Conservation (phyloP, 2,329 filamentous ascomycete genomes). For the Cytospora leucostoma region DNA sequence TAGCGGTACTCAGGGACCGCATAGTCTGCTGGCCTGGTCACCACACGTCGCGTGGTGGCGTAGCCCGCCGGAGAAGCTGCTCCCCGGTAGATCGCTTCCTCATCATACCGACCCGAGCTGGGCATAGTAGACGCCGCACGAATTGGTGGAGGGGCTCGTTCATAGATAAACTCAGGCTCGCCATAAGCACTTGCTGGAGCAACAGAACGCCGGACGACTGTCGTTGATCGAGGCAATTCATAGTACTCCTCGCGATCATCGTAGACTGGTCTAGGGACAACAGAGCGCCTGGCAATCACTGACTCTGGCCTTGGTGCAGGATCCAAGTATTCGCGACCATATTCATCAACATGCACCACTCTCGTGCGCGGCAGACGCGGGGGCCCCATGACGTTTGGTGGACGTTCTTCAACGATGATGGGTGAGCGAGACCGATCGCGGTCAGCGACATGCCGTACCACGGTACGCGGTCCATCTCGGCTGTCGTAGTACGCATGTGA, state of each 20-base stretch:
- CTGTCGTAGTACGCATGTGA: conserved; percentile 47
- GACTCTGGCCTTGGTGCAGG: conserved; percentile 43
- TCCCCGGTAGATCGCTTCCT: conserved; percentile 53
- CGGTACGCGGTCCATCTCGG: conserved; percentile 47
- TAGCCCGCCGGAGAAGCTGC: conserved; percentile 51
- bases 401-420: conserved; percentile 44
- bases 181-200: conserved; percentile 46
- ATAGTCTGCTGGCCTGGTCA: conserved; percentile 62
- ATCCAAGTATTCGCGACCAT: conserved; percentile 75
- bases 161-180: conserved; percentile 64
- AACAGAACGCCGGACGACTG: conserved; percentile 50
- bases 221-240: conserved; percentile 25
- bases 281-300: conserved; percentile 52
- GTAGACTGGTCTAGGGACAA: conserved; percentile 44
- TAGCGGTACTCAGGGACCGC: conserved; percentile 53
- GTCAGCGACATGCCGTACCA: conserved; percentile 51
- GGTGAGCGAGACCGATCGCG: conserved; percentile 53
- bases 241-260: conserved; percentile 35
- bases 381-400: conserved; percentile 50
- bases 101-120: conserved; percentile 48
- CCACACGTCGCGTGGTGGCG: conserved; percentile 54
- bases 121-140: conserved; percentile 55
- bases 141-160: conserved; percentile 51
- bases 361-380: conserved; percentile 59
- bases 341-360: conserved; percentile 74